These are phyloP conservation scores for Lipomyces sp. DNA, from an alignment of 805 yeast species.

Conservation along the genomic window DNA sequence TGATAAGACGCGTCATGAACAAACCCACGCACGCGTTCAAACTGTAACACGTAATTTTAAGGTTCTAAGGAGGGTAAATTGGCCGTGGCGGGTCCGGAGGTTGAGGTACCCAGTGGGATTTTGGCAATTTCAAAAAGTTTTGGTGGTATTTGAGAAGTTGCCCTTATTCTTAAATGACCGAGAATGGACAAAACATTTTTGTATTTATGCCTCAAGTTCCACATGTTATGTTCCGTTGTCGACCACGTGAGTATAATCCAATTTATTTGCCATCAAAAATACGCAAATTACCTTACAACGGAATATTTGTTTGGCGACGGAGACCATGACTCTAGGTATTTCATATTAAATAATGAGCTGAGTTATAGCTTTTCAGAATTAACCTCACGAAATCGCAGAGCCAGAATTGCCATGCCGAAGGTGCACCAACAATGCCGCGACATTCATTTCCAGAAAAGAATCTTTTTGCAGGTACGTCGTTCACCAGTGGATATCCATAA, in stretches of 20 bases:
- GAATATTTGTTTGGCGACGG: not conserved
- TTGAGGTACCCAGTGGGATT: not conserved
- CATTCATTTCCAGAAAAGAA: constrained; percentile 63
- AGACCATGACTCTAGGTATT: not conserved
- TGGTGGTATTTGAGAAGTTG: not conserved
- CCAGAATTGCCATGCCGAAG: constrained; percentile 51
- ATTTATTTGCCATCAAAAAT: not conserved
- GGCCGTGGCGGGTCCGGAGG: not conserved
- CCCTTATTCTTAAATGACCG: not conserved
- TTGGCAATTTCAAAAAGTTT: constrained; percentile 3
- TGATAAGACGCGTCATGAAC: too few species aligned
- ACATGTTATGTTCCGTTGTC: not conserved
- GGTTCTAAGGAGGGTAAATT: not conserved
- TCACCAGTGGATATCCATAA: not conserved
- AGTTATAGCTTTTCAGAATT: not conserved
- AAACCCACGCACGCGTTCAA: not conserved
- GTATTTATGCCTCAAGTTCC: not conserved
- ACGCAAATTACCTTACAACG: not conserved
- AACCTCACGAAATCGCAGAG: not conserved
- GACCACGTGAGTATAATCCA: not conserved
- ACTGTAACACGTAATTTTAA: not conserved
- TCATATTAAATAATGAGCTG: not conserved
- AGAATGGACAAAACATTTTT: not conserved
- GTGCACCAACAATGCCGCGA: constrained; percentile 54
- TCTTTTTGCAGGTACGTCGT: constrained; percentile 55